Evolutionary conservation across 1,284 basidiomycete species (phyloP).

Genomic region (Sphaerobolus stellatus): DNA sequence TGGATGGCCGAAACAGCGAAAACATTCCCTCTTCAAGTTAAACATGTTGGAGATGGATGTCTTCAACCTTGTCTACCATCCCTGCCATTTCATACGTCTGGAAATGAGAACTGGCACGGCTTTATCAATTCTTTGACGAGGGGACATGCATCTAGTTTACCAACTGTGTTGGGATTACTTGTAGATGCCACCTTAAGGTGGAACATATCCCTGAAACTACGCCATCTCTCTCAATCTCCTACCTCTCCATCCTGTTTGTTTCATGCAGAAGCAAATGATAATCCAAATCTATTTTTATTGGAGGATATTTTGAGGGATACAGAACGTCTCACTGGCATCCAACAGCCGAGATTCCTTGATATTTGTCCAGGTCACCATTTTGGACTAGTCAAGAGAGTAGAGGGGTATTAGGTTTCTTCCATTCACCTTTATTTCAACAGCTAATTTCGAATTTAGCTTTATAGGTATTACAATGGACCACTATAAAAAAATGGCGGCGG

Average conservation of each 20-base stretch:
- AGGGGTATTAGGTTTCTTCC: too few relatives aligned
- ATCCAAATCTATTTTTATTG: not conserved
- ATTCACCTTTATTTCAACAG: too few relatives aligned
- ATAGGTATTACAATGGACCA: too few relatives aligned
- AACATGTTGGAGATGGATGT: not conserved
- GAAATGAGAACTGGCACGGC: conserved; percentile 7
- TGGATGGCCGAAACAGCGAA: not conserved
- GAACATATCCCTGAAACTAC: not conserved
- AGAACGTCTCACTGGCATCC: not conserved
- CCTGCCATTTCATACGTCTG: conserved; percentile 1
- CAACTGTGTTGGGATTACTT: not conserved
- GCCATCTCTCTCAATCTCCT: not conserved
- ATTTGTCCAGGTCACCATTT: too few relatives aligned
- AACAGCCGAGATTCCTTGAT: too few relatives aligned
- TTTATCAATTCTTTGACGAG: not conserved
- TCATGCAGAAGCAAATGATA: not conserved
- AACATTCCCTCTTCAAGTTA: not conserved
- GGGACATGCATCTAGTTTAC: conserved; percentile 2
- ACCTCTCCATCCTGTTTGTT: conserved; percentile 1
- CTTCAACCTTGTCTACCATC: not conserved
- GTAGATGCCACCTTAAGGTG: not conserved
- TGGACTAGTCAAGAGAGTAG: too few relatives aligned
- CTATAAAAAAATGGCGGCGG: too few relatives aligned
- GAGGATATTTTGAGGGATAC: not conserved
- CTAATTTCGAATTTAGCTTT: too few relatives aligned